Percentiles rank a stretch among this genome's conserved stretches.
Evolutionary conservation across 2,329 filamentous ascomycete genomes (phyloP).

Genomic region (Alternaria infectoria): DNA sequence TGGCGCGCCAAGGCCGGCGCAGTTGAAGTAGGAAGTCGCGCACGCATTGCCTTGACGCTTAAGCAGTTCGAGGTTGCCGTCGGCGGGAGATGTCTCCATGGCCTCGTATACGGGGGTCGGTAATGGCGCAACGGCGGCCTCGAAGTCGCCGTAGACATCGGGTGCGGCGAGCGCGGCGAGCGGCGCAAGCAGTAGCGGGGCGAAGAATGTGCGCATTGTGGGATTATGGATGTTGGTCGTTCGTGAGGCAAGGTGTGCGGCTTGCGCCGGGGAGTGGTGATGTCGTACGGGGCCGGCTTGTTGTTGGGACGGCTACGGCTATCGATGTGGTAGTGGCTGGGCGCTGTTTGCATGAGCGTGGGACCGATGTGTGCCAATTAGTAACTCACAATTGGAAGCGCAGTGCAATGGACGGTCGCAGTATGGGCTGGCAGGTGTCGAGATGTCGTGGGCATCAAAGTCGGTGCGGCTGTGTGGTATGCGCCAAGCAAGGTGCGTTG

Average conservation of each 20-base stretch:
- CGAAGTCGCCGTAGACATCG: slow-evolving; percentile 39
- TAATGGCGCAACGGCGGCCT: slow-evolving; percentile 33
- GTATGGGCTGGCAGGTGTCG: slow-evolving; percentile 7
- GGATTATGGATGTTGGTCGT: slow-evolving; percentile 1
- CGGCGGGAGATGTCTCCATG: slow-evolving; percentile 27
- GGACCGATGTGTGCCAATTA: not conserved
- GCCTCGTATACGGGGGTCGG: slow-evolving; percentile 30
- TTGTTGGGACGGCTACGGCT: slow-evolving; percentile 4
- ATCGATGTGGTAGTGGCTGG: slow-evolving; percentile 13
- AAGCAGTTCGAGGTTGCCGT: slow-evolving; percentile 32
- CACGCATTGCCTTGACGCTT: slow-evolving; percentile 54
- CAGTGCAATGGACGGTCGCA: not conserved
- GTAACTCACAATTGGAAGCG: not conserved
- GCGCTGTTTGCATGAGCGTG: not conserved
- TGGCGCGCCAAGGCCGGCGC: slow-evolving; percentile 59
- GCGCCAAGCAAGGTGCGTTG: slow-evolving; percentile 9
- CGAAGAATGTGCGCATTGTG: slow-evolving; percentile 38
- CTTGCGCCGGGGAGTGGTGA: slow-evolving; percentile 14
- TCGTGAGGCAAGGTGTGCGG: slow-evolving; percentile 7
- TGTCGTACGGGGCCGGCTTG: slow-evolving; percentile 7
- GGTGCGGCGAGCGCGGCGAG: slow-evolving; percentile 38
- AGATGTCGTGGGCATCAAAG: slow-evolving; percentile 12
- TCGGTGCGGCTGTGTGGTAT: slow-evolving; percentile 8
- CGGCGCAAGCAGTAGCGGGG: slow-evolving; percentile 36
- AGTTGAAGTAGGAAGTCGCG: slow-evolving; percentile 59